Conservation (phyloP, 2,329 filamentous ascomycete genomes). For the Aspergillus vadensis region DNA sequence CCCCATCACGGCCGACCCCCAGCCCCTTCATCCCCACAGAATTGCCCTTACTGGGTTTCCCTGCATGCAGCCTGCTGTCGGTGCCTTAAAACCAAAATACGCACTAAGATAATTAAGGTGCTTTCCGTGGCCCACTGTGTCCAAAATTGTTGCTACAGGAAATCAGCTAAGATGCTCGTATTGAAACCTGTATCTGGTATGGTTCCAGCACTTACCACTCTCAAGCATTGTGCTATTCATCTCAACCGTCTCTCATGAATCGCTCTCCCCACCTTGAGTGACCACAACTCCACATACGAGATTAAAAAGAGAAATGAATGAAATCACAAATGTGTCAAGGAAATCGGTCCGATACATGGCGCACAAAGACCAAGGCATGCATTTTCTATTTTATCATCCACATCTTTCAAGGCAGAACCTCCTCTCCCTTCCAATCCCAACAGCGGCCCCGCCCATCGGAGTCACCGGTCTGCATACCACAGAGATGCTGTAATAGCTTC, state of each 20-base stretch:
- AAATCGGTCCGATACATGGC: not conserved
- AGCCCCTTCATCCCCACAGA: not conserved
- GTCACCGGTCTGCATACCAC: conserved; percentile 37
- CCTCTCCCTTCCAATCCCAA: conserved; percentile 70
- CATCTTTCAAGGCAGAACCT: conserved; percentile 57
- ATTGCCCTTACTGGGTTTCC: not conserved
- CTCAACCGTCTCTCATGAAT: no score
- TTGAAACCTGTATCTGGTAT: not conserved
- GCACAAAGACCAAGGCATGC: not conserved
- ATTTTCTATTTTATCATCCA: not conserved
- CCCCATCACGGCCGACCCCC: not conserved
- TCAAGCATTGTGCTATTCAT: not conserved
- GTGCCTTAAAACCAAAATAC: not conserved
- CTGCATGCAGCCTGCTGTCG: no score
- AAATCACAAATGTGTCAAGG: not conserved
- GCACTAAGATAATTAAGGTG: not conserved
- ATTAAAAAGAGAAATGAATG: not conserved
- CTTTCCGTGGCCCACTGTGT: not conserved
- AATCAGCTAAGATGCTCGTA: not conserved
- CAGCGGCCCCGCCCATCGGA: conserved; percentile 61
- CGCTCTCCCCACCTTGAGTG: not conserved
- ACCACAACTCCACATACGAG: not conserved
- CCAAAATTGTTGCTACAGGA: not conserved
- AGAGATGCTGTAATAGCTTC: conserved; percentile 63
- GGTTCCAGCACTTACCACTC: not conserved